phyloP scores from a whole-genome alignment of 345 rosid genomes.

The Atalantia buxifolia region DNA sequence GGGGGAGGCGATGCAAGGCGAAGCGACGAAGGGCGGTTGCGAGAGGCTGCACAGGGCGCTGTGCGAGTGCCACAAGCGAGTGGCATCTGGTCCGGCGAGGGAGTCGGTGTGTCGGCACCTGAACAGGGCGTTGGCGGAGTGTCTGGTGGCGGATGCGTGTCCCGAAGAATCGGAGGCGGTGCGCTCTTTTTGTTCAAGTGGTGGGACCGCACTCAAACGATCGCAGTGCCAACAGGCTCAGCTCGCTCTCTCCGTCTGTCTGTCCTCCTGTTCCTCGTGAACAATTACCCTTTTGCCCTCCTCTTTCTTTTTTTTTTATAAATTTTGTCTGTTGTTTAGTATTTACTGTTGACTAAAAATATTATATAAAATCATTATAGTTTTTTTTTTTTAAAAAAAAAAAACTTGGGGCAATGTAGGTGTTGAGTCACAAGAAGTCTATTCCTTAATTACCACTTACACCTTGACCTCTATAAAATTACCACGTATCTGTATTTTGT shows the following conservation, averaged over 20 bases:
- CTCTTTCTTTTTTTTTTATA: neutral
- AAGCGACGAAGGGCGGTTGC: slow-evolving; percentile 27
- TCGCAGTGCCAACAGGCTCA: slow-evolving; percentile 84
- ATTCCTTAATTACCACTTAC: too few species aligned
- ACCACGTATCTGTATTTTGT: too few species aligned
- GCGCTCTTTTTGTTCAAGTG: slow-evolving; percentile 66
- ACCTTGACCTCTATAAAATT: too few species aligned
- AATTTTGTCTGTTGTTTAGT: too few species aligned
- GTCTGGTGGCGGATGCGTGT: slow-evolving; percentile 61
- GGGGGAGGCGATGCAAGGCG: neutral
- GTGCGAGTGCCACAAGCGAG: slow-evolving; percentile 62
- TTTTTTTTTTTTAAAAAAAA: too few species aligned
- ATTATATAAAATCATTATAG: too few species aligned
- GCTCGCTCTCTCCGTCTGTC: slow-evolving; percentile 60
- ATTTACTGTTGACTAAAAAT: too few species aligned
- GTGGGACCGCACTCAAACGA: slow-evolving; percentile 80
- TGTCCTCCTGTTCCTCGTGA: slow-evolving; percentile 27
- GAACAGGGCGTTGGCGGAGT: slow-evolving; percentile 71
- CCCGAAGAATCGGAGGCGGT: slow-evolving; percentile 83
- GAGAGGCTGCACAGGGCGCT: slow-evolving; percentile 60
- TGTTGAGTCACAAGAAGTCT: too few species aligned
- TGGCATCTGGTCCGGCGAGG: slow-evolving; percentile 46
- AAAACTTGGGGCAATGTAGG: too few species aligned
- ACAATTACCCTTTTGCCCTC: neutral
- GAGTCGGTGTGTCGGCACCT: slow-evolving; percentile 65